These are phyloP conservation scores for Pinus taeda DNA, from an alignment of 75 land plant species.

Conservation along the genomic window DNA sequence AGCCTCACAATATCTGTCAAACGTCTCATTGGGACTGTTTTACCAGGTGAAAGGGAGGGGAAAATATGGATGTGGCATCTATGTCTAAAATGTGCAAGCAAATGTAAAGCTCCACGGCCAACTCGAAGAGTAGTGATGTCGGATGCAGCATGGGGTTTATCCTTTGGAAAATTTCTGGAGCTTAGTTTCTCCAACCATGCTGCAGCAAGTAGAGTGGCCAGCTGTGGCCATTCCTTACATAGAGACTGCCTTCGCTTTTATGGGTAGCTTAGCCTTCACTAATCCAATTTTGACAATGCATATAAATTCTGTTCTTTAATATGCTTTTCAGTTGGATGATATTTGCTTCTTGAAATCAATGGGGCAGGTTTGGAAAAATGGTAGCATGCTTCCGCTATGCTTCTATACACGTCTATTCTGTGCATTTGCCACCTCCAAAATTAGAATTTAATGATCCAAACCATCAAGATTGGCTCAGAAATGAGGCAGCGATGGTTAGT, in stretches of 20 bases:
- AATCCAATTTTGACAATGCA: slow-evolving; percentile 29
- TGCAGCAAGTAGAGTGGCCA: slow-evolving; percentile 36
- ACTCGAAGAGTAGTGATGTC: slow-evolving; percentile 82
- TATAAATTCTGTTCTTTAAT: slow-evolving; percentile 72
- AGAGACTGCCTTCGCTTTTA: slow-evolving; percentile 89
- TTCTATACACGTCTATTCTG: slow-evolving; percentile 50
- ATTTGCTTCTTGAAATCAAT: slow-evolving; percentile 17
- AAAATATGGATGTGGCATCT: slow-evolving; percentile 99
- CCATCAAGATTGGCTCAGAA: slow-evolving; percentile 52
- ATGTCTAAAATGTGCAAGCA: slow-evolving; percentile 66
- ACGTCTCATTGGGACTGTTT: slow-evolving; percentile 20
- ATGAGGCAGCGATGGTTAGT: slow-evolving; percentile 58
- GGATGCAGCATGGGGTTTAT: slow-evolving; percentile 68
- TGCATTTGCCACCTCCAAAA: slow-evolving; percentile 68
- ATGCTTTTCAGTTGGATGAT: slow-evolving; percentile 79
- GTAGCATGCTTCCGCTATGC: slow-evolving; percentile 85
- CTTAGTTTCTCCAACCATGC: slow-evolving; percentile 76
- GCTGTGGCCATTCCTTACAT: slow-evolving; percentile 82
- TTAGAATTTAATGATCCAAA: slow-evolving; percentile 59
- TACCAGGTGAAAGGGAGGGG: slow-evolving; percentile 80
- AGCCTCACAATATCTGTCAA: slow-evolving; percentile 72
- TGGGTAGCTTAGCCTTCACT: slow-evolving; percentile 48
- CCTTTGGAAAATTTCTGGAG: slow-evolving; percentile 98
- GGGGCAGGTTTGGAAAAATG: slow-evolving; percentile 69
- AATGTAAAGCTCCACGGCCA: slow-evolving; percentile 49